Evolutionary conservation across 306 rosid genomes (phyloP).

Genomic region (Ziziphus jujuba): DNA sequence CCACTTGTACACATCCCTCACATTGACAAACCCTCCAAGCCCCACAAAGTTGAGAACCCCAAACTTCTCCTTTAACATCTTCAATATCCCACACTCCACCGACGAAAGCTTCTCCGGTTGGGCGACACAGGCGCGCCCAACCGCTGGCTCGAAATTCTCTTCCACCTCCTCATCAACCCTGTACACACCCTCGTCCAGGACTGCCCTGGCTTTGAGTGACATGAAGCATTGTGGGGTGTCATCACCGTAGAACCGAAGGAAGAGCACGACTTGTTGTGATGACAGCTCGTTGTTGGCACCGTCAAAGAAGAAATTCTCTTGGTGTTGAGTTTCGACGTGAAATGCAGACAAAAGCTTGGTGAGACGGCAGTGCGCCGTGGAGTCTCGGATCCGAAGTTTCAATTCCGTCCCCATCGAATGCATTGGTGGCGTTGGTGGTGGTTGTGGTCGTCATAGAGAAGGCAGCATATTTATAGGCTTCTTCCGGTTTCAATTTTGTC

Average conservation of each 20-base stretch:
- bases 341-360: constrained; percentile 48
- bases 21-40: constrained; percentile 76
- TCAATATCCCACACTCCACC: constrained; percentile 67
- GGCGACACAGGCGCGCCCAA: constrained; percentile 57
- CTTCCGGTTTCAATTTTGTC: too few species aligned
- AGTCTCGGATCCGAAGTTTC: constrained; percentile 63
- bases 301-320: constrained; percentile 82
- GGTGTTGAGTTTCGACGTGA: too few species aligned
- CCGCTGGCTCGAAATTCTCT: constrained; percentile 51
- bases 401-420: too few species aligned
- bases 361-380: constrained; percentile 45
- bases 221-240: constrained; percentile 57
- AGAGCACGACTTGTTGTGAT: constrained; percentile 54
- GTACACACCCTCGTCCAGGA: constrained; percentile 65
- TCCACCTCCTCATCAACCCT: constrained; percentile 92
- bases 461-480: too few species aligned
- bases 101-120: constrained; percentile 51
- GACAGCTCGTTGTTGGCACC: constrained; percentile 64
- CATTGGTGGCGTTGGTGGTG: too few species aligned
- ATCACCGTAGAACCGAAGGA: constrained; percentile 63
- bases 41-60: constrained; percentile 60
- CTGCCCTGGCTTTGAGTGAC: constrained; percentile 62
- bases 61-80: constrained; percentile 67
- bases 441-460: too few species aligned
- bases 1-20: constrained; percentile 84